phyloP scores from a whole-genome alignment of 2,329 filamentous ascomycete genomes.

The Fusarium metavorans region DNA sequence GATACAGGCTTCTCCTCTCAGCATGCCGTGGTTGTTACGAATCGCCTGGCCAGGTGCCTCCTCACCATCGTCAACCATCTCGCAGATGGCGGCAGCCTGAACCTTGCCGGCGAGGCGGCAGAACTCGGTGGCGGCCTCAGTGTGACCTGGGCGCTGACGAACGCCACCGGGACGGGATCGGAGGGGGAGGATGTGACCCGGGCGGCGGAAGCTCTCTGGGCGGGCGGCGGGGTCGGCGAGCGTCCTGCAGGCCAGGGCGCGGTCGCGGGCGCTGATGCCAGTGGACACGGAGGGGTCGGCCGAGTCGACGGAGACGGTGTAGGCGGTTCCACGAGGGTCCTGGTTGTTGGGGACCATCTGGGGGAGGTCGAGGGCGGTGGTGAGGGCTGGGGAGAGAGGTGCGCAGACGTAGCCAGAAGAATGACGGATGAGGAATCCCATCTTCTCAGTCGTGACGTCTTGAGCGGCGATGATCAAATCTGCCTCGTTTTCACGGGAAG shows the following conservation, averaged over 20 bases:
- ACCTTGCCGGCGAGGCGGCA: constrained; percentile 85
- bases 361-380: constrained; percentile 79
- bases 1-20: constrained; percentile 89
- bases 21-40: constrained; percentile 82
- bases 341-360: constrained; percentile 84
- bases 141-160: constrained; percentile 84
- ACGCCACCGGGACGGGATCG: constrained; percentile 84
- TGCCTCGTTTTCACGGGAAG: constrained; percentile 95
- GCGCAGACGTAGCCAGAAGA: constrained; percentile 93
- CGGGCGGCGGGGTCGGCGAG: constrained; percentile 76
- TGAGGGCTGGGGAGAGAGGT: constrained; percentile 78
- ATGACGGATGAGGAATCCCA: constrained; percentile 96
- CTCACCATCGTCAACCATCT: constrained; percentile 89
- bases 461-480: constrained; percentile 96
- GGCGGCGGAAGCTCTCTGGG: constrained; percentile 76
- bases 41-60: constrained; percentile 76
- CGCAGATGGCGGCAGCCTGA: constrained; percentile 85
- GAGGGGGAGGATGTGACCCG: constrained; percentile 91
- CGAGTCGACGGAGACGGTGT: constrained; percentile 90
- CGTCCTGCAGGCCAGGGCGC: constrained; percentile 81
- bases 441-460: constrained; percentile 86
- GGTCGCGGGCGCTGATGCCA: constrained; percentile 90
- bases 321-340: constrained; percentile 91
- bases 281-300: constrained; percentile 80
- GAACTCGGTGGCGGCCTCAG: constrained; percentile 92